Conservation (phyloP, 2,329 filamentous ascomycete species). For the Diaporthe batatas region DNA sequence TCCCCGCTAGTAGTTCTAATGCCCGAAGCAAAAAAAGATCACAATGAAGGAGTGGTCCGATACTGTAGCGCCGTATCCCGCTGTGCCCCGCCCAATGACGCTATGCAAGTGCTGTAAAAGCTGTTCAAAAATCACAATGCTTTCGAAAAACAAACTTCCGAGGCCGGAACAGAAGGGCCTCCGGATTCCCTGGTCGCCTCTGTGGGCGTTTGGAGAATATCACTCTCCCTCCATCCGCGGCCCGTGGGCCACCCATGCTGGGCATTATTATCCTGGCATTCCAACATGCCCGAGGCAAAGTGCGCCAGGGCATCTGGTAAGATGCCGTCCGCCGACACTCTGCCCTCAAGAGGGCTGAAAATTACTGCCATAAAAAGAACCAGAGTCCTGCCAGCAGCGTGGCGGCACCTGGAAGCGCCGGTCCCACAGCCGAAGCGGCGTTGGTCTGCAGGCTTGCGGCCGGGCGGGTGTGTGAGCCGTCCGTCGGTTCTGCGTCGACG, state of each 20-base stretch:
- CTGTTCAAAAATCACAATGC: constrained; percentile 11
- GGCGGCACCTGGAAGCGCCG: constrained; percentile 10
- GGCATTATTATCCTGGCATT: constrained; percentile 19
- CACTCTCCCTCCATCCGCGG: background rate
- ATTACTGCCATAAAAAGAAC: constrained; percentile 6
- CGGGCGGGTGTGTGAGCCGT: constrained; percentile 51
- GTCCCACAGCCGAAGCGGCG: constrained; percentile 40
- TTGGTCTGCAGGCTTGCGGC: constrained; percentile 52
- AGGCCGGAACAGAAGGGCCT: background rate
- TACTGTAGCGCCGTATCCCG: constrained; percentile 43
- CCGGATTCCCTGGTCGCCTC: background rate
- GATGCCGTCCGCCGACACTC: background rate
- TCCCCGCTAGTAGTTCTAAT: constrained; percentile 25
- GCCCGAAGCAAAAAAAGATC: constrained; percentile 1
- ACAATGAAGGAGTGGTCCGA: constrained; percentile 41
- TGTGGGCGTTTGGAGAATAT: background rate
- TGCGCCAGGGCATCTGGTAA: background rate
- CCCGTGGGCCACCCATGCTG: background rate
- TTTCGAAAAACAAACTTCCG: background rate
- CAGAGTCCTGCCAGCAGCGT: constrained; percentile 17
- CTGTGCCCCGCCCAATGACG: constrained; percentile 38
- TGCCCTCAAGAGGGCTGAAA: background rate
- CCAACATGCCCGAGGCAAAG: background rate
- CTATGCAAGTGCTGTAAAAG: constrained; percentile 41
- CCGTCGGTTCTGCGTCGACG: constrained; percentile 53